Evolutionary conservation across 306 rosid species (phyloP), one percentile per base, ranked within the genome.

Genomic region (Cotoneaster glaucophyllus): DNA sequence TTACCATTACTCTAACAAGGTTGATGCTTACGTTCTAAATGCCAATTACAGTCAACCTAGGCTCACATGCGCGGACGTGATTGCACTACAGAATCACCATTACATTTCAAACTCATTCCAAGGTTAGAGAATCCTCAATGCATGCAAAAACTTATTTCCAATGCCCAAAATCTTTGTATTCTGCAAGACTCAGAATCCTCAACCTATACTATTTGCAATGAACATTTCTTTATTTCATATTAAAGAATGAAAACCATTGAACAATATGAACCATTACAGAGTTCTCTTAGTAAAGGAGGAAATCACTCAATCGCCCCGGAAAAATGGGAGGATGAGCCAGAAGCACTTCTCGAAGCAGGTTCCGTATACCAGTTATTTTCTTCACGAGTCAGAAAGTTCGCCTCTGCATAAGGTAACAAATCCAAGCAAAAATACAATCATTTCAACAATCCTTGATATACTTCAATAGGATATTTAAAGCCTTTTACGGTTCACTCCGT

Each of bases 381-480:
- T 81, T 90, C 91, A 48, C 98, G 85, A 21, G 86, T 86, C 65
- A 95, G 90, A 83, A 95, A 95, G 84, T 86, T 87, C 17, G 98
- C 97, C 86, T 95, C 98, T 92, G 97, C 85, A 87, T 58, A 31
- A 41, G 82, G 76, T 28, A 53, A 17, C 7, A 53, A 19, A 53
- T 45, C 45, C n/a, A 44, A 21, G 59, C 64, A 79, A 12, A 82
- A 26, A 43, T 67, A 67, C 59, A 57, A 61, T 22, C 66, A 61
- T 19, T 57, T 32, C 57, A 71, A 58, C 72, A 70, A 45, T 17
- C 28, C 37, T 18, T 24, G n/a, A 58, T 1, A 28, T 6, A 41
- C 18, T 17, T 9, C 14, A 3, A 62, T 44, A 74, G 5, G 15
- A 73, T 72, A 22, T 61, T 58, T 22, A 25, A 10, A 28, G 22